Evolutionary conservation across 2,329 filamentous ascomycete genomes (phyloP).

Genomic region (Alternaria ethzedia): DNA sequence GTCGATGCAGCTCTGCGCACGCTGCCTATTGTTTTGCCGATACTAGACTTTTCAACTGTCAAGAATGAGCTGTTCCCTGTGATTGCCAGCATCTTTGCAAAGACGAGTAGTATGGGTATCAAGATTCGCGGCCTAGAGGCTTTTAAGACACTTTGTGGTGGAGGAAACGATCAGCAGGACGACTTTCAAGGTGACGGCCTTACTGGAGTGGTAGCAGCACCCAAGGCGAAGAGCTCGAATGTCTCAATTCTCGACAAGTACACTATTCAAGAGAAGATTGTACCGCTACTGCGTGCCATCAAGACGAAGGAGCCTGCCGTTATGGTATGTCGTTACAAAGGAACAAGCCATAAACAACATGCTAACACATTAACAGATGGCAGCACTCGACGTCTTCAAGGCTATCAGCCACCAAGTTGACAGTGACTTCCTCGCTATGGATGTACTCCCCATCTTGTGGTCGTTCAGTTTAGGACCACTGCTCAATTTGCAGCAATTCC

Average conservation of each 20-base stretch:
- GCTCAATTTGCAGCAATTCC: conserved; percentile 83
- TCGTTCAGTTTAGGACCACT: conserved; percentile 88
- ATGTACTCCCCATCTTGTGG: conserved; percentile 90
- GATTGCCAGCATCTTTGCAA: conserved; percentile 87
- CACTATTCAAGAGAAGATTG: conserved; percentile 96
- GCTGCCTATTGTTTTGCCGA: conserved; percentile 79
- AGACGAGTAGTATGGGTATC: conserved; percentile 90
- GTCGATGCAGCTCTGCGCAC: conserved; percentile 85
- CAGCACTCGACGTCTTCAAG: conserved; percentile 80
- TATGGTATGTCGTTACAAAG: conserved; percentile 63
- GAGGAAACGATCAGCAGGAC: conserved; percentile 54
- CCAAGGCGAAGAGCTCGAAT: conserved; percentile 66
- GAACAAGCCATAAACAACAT: background rate
- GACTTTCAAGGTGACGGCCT: conserved; percentile 69
- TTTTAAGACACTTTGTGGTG: conserved; percentile 88
- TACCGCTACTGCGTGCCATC: conserved; percentile 87
- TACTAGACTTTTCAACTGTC: conserved; percentile 94
- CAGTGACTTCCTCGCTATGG: conserved; percentile 88
- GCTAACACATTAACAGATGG: conserved; percentile 61
- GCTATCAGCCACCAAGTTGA: conserved; percentile 85
- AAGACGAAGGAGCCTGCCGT: conserved; percentile 98
- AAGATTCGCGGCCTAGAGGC: conserved; percentile 92
- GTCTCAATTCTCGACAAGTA: conserved; percentile 92
- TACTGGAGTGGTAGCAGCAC: conserved; percentile 67
- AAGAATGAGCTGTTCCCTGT: conserved; percentile 97